Conservation (phyloP, 352 stramenopile species). For the Halophytophthora polymorphica region DNA sequence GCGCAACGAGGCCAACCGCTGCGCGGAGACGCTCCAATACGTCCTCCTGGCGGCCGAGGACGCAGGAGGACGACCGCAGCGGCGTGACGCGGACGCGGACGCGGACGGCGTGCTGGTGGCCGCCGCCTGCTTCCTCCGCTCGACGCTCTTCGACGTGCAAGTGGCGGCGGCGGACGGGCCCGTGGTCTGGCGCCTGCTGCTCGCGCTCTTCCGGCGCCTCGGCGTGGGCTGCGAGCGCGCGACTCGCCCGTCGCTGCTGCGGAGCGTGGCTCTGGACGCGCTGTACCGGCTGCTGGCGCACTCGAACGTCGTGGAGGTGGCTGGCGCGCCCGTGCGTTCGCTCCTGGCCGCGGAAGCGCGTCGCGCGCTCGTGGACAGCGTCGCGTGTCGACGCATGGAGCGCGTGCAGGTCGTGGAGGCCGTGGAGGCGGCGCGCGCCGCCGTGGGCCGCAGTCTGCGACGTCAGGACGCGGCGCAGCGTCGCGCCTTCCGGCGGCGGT, state of each 20-base stretch:
- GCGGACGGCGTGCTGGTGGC: slow-evolving; percentile 8
- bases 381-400: slow-evolving; percentile 16
- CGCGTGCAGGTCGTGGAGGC: slow-evolving; percentile 12
- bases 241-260: slow-evolving; percentile 19
- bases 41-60: slow-evolving; percentile 29
- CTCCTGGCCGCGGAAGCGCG: slow-evolving; percentile 22
- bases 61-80: slow-evolving; percentile 1
- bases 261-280: slow-evolving; percentile 35
- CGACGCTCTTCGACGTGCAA: slow-evolving; percentile 44
- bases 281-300: slow-evolving; percentile 43
- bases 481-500: slow-evolving; percentile 17
- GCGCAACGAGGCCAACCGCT: slow-evolving; percentile 55
- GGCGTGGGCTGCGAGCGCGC: slow-evolving; percentile 23
- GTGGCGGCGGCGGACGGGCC: slow-evolving; percentile 33
- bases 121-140: slow-evolving; percentile 37
- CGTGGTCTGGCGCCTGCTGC: slow-evolving; percentile 40
- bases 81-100: slow-evolving; percentile 5
- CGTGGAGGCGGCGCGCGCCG: slow-evolving; percentile 10
- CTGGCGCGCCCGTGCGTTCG: not conserved
- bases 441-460: slow-evolving; percentile 9
- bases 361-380: slow-evolving; percentile 17
- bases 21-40: slow-evolving; percentile 46
- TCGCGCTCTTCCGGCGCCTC: slow-evolving; percentile 37
- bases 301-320: slow-evolving; percentile 38
- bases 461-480: slow-evolving; percentile 2